These are phyloP conservation scores for Rhodofomes roseus DNA, from an alignment of 1,284 basidiomycete species.

Conservation along the genomic window DNA sequence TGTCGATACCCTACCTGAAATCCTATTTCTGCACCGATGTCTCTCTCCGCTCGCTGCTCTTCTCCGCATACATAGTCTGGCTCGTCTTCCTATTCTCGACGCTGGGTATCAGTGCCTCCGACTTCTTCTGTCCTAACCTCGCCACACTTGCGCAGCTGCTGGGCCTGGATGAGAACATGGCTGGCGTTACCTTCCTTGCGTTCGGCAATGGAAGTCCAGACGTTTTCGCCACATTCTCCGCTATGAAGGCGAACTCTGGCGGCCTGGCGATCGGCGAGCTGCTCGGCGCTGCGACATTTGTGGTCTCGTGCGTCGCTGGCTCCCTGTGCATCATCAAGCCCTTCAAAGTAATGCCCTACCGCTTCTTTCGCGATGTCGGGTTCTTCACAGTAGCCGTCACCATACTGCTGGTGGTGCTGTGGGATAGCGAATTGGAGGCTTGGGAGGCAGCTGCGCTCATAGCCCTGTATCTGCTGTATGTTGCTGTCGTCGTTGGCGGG, in stretches of 20 bases:
- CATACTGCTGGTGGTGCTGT: slow-evolving; percentile 73
- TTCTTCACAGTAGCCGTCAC: slow-evolving; percentile 86
- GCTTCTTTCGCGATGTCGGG: slow-evolving; percentile 90
- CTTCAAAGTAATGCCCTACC: slow-evolving; percentile 76
- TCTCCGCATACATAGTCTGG: slow-evolving; percentile 68
- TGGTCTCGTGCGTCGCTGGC: slow-evolving; percentile 93
- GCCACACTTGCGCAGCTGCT: slow-evolving; percentile 81
- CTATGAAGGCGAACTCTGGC: slow-evolving; percentile 84
- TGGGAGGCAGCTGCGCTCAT: slow-evolving; percentile 80
- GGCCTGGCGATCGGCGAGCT: slow-evolving; percentile 93
- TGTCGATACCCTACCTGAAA: slow-evolving; percentile 66
- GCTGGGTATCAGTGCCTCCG: slow-evolving; percentile 88
- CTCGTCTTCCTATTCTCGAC: slow-evolving; percentile 84
- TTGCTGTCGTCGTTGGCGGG: slow-evolving; percentile 69
- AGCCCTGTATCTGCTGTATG: slow-evolving; percentile 77
- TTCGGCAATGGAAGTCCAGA: slow-evolving; percentile 94
- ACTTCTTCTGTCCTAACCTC: slow-evolving; percentile 95
- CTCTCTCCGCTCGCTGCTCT: slow-evolving; percentile 51
- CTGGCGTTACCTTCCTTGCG: slow-evolving; percentile 90
- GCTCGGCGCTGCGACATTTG: slow-evolving; percentile 93
- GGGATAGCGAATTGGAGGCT: slow-evolving; percentile 70
- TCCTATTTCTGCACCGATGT: slow-evolving; percentile 64
- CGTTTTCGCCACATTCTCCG: slow-evolving; percentile 92
- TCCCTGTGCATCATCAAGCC: slow-evolving; percentile 95
- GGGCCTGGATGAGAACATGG: slow-evolving; percentile 85